Evolutionary conservation across 2,329 filamentous ascomycete species (phyloP).

Genomic region (Penicillium thymicola): DNA sequence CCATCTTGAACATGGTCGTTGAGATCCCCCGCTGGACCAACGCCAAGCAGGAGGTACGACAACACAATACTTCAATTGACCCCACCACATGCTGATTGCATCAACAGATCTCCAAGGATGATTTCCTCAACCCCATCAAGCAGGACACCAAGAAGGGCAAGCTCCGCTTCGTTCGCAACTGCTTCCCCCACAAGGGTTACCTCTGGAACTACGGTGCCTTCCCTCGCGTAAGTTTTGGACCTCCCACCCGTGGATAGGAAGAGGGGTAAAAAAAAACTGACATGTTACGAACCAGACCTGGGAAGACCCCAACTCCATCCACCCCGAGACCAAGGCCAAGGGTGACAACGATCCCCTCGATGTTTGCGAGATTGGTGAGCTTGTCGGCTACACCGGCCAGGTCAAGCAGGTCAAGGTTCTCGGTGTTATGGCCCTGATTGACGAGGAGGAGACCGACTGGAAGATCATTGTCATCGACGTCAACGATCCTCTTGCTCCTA

Average conservation of each 20-base stretch:
- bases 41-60: conserved; percentile 91
- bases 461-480: conserved; percentile 99
- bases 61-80: neutral
- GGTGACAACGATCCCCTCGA: conserved; percentile 99
- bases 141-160: conserved; percentile 99
- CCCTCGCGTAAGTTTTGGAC: conserved; percentile 68
- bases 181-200: conserved; percentile 99
- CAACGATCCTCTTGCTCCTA: conserved; percentile 92
- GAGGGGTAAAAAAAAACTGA: conserved; percentile 10
- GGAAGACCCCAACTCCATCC: conserved; percentile 94
- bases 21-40: conserved; percentile 99
- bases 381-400: conserved; percentile 92
- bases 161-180: conserved; percentile 98
- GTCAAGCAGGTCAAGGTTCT: conserved; percentile 99
- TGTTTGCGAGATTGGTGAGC: conserved; percentile 98
- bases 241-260: neutral
- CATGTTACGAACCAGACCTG: conserved; percentile 65
- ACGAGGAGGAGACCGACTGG: conserved; percentile 99
- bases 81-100: conserved; percentile 16
- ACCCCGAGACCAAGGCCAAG: conserved; percentile 99
- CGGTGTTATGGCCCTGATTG: conserved; percentile 97
- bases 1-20: conserved; percentile 97
- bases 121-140: conserved; percentile 98
- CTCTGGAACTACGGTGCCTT: conserved; percentile 99
- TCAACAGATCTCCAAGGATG: conserved; percentile 91